Conservation (phyloP, 2,329 filamentous ascomycete genomes). For the Bipolaris zeicola region DNA sequence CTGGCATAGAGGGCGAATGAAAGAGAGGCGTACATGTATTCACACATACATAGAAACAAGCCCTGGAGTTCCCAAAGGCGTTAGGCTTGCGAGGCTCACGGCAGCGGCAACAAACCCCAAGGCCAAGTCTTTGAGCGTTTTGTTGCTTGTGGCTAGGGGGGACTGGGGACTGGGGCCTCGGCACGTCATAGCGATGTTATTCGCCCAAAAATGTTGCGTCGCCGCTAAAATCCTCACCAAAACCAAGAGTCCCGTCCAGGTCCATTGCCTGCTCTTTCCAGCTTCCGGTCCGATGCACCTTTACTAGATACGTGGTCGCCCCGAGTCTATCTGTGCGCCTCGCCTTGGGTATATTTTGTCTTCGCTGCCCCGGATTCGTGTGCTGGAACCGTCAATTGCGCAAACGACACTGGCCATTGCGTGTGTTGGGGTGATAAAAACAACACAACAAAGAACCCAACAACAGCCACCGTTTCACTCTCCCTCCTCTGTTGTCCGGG, state of each 20-base stretch:
- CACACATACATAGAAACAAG: too few species aligned
- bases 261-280: conserved; percentile 29
- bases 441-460: background rate
- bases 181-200: conserved; percentile 26
- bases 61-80: conserved; percentile 2
- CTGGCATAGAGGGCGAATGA: background rate
- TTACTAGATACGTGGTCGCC: conserved; percentile 24
- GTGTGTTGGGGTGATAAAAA: conserved; percentile 8
- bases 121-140: too few species aligned
- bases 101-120: background rate
- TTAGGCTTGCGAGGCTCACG: conserved; percentile 24
- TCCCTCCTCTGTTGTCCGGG: conserved; percentile 5
- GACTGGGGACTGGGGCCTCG: conserved; percentile 23
- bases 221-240: conserved; percentile 22
- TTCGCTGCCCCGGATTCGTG: conserved; percentile 12
- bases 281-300: conserved; percentile 26
- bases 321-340: conserved; percentile 19
- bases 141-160: background rate
- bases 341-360: conserved; percentile 8
- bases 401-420: conserved; percentile 10
- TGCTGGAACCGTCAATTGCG: background rate
- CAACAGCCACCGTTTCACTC: conserved; percentile 4
- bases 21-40: background rate
- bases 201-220: conserved; percentile 18
- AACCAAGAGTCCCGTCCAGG: conserved; percentile 20